phyloP scores from a whole-genome alignment of 108 stramenopile species.

The Skeletonema menzelii region DNA sequence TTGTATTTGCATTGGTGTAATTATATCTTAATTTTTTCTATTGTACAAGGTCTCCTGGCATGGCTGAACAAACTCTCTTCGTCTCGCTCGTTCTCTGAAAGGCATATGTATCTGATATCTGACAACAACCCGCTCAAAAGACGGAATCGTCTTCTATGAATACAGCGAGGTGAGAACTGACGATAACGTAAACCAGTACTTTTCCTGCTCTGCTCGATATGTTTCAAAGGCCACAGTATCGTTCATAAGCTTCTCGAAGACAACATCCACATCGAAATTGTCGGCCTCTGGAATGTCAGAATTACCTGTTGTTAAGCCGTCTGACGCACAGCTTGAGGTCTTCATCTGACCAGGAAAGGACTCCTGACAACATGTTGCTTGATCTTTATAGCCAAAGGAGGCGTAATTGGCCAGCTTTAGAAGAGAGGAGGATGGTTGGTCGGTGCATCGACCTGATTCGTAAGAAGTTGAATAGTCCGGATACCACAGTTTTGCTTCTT shows the following conservation, averaged over 20 bases:
- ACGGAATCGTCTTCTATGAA: no score
- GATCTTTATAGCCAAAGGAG: neutral
- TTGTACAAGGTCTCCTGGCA: no score
- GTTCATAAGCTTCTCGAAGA: conserved; percentile 1
- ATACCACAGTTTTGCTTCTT: neutral
- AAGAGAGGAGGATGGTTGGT: conserved; percentile 1
- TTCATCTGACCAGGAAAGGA: neutral
- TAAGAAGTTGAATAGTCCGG: neutral
- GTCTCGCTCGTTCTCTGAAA: neutral
- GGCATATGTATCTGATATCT: no score
- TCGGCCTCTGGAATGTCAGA: neutral
- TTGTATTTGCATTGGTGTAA: no score
- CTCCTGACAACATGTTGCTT: neutral
- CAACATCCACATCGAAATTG: neutral
- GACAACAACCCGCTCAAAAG: neutral
- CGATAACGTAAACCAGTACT: neutral
- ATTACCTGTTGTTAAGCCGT: neutral
- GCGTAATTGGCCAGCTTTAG: neutral
- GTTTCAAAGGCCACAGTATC: neutral
- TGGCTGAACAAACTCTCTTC: neutral
- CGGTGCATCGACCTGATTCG: neutral
- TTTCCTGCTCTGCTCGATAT: neutral
- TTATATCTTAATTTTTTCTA: no score
- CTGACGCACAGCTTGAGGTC: neutral
- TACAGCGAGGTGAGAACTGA: neutral